phyloP scores from a whole-genome alignment of 2,329 filamentous ascomycete genomes.

The Lachnellula subtilissima region DNA sequence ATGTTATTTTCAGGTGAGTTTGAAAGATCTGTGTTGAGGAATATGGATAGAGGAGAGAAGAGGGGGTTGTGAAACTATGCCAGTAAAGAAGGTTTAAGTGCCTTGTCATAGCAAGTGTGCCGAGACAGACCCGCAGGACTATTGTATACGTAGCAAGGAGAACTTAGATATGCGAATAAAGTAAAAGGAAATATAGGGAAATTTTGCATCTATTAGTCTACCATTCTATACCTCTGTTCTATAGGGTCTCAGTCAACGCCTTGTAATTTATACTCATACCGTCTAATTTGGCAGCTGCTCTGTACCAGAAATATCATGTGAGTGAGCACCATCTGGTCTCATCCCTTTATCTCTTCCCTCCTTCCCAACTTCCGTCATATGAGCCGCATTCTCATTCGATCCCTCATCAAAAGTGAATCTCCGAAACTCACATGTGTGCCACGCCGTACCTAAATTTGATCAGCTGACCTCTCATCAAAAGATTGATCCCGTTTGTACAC shows the following conservation, averaged over 20 bases:
- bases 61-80: background rate
- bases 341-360: background rate
- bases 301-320: slow-evolving; percentile 11
- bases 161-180: background rate
- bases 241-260: background rate
- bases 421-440: slow-evolving; percentile 15
- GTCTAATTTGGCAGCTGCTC: slow-evolving; percentile 1
- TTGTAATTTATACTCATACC: background rate
- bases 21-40: background rate
- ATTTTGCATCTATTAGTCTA: background rate
- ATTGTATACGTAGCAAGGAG: background rate
- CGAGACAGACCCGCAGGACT: background rate
- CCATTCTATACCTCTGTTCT: background rate
- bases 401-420: slow-evolving; percentile 12
- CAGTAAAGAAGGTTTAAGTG: background rate
- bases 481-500: background rate
- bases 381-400: slow-evolving; percentile 14
- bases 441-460: slow-evolving; percentile 11
- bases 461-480: background rate
- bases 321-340: slow-evolving; percentile 12
- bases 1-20: background rate
- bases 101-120: background rate
- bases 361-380: slow-evolving; percentile 13
- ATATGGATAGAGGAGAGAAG: background rate
- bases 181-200: background rate